Base-by-base conservation (phyloP, 2,329 filamentous ascomycete genomes). In the Herpotrichia juniperi region DNA sequence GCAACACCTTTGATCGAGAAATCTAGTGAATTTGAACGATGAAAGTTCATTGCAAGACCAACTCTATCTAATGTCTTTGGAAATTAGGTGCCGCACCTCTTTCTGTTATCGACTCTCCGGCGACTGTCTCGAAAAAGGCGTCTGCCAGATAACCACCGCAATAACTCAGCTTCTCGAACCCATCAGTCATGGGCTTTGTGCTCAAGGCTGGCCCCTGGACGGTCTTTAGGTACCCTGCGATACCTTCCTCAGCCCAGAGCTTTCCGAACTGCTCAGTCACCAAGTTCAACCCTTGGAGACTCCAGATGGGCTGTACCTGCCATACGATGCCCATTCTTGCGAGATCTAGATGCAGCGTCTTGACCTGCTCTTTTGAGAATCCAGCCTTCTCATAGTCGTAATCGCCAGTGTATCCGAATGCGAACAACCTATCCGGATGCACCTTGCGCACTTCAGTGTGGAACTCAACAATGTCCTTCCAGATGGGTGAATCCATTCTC, bases 231-330 rank as follows among this genome's bases (percentile, higher is more conserved):
- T 76, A 75, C 4, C 67, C 74, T 16, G 68, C 71, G 40, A 76
- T 76, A 2, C 71, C 74, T 14, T 71, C 62, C 28, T 69, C 58
- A 21, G 55, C 60, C 71, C 69, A 76, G 45, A 67, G 51, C 53
- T 68, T 63, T 12, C 63, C 61, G 57, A 74, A 72, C 54, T 67
- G 58, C 46, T 74, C 69, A 3, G 71, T 67, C 14, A 61, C 57
- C 46, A 70, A 56, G 49, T 74, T 74, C 16, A 75, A 51, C 0
- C 74, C 74, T 35, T 72, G 67, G 11, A 74, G 45, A 21, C 61
- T 61, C 69, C 72, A 76, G 47, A 76, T 74, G 1, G 74, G 75
- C 66, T 77, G 74, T 1, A 76, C 72, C 50, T 77, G 74, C 74
- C 73, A 77, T 3, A 72, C 69, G 6, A 76, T 59, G 8, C 73